A percentile compares a stretch with the other conserved stretches of the same genome.
Evolutionary conservation across 495 filamentous ascomycete species (phyloP).

Genomic region (Neurospora sp.): DNA sequence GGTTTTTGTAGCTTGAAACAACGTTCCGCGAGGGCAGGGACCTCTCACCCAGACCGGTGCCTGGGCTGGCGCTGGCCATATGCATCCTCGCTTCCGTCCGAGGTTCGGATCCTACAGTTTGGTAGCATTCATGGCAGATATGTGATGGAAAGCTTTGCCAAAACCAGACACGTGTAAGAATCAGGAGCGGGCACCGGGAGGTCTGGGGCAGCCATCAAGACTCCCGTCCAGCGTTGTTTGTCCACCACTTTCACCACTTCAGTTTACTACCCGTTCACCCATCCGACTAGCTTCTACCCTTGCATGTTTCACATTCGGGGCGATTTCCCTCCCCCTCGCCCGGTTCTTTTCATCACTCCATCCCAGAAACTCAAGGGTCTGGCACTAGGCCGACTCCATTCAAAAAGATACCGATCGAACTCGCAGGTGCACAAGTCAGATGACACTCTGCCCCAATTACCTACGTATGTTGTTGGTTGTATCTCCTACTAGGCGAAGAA

Average conservation of each 20-base stretch:
- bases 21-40: not conserved
- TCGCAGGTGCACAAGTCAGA: not conserved
- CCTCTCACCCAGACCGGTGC: not conserved
- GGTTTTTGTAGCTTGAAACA: not conserved
- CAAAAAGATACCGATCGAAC: not conserved
- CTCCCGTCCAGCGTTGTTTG: not conserved
- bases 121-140: not conserved
- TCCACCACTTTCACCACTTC: not conserved
- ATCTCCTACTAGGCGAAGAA: not conserved
- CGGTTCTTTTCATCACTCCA: not conserved
- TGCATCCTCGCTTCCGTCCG: not conserved
- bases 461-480: not conserved
- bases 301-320: not conserved
- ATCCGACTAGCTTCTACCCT: not conserved
- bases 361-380: not conserved
- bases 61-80: not conserved
- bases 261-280: not conserved
- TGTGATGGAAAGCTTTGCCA: not conserved
- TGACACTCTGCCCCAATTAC: not conserved
- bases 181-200: not conserved
- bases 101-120: not conserved
- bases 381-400: not conserved
- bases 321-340: not conserved
- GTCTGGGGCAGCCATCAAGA: not conserved
- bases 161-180: not conserved